These are phyloP conservation scores for Kodamaea leandrae DNA, from an alignment of 805 yeast genomes.

Conservation along the genomic window DNA sequence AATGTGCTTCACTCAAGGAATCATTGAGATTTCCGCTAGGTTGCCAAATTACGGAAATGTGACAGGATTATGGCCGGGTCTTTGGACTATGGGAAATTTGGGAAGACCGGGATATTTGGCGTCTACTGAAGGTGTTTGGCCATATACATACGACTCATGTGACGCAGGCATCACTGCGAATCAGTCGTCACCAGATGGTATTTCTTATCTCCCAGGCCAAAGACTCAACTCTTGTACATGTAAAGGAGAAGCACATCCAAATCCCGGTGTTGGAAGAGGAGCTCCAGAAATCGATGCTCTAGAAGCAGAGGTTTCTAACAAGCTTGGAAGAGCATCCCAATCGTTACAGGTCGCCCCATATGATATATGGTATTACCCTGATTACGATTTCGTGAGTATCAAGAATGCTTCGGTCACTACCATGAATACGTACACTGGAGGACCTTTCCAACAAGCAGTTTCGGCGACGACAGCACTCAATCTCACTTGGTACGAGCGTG, in stretches of 20 bases:
- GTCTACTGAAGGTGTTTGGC: conserved; percentile 40
- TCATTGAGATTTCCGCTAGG: conserved; percentile 27
- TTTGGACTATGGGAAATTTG: conserved; percentile 39
- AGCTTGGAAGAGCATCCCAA: conserved; percentile 29
- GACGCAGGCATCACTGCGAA: conserved; percentile 39
- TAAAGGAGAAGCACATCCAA: conserved; percentile 37
- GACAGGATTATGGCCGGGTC: conserved; percentile 39
- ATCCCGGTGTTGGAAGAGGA: conserved; percentile 35
- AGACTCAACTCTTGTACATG: conserved; percentile 33
- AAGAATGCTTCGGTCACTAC: conserved; percentile 27
- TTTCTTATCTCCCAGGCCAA: conserved; percentile 39
- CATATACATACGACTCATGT: conserved; percentile 37
- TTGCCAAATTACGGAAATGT: conserved; percentile 32
- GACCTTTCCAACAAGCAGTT: conserved; percentile 39
- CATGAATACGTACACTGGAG: conserved; percentile 39
- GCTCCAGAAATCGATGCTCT: conserved; percentile 33
- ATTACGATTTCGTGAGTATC: conserved; percentile 33
- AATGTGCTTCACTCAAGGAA: conserved; percentile 35
- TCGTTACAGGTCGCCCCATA: conserved; percentile 45
- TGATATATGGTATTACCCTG: conserved; percentile 44
- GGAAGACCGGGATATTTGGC: conserved; percentile 38
- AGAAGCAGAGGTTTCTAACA: conserved; percentile 19
- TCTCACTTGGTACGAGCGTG: conserved; percentile 34
- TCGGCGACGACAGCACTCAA: conserved; percentile 36
- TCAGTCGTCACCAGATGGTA: conserved; percentile 40